Base-by-base conservation (phyloP, 192 early-diverging fungal genomes). In the Mortierella claussenii region DNA sequence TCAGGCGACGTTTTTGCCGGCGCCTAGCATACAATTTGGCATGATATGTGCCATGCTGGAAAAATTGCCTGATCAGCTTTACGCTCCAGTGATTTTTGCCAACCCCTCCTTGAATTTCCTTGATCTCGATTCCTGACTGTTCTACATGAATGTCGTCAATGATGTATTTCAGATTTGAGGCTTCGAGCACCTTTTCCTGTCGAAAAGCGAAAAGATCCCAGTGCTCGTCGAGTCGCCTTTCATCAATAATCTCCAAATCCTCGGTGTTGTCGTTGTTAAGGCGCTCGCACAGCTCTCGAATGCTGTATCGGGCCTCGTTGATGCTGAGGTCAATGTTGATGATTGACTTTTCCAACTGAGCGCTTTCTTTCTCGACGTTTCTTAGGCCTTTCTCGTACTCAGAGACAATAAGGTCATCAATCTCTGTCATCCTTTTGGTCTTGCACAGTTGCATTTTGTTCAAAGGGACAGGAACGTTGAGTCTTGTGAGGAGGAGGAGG, bases 21-120 rank as follows among this genome's bases (percentile, higher is more conserved):
- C 45, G 24, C 58, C 48, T 60, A 10, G 24, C 46, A 20, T 60
- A 60, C 28, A 60, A 21, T 46, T 60, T 60, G 58, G 34, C 58
- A 32, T 49, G 28, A 23, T 46, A 60, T 5, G 18, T 9, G 10
- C 58, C 58, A 5, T 30, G 5, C 8, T 23, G 4, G 45, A 11
- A 60, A 30, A 48, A 31, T 1, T 48, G 2, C 24, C 58, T 12
- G 36, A 43, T 49, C 5, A 60, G 0, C 6, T 8, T 33, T 17
- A 48, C 45, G 4, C 32, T 31, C 58, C 58, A 60, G 31, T 20
- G 31, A 3, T 48, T 31, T 48, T 30, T 18, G 15, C 58, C 58
- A 12, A 7, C 23, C 2, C 58, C 58, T 37, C 58, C 58, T 33
- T 31, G 4, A 9, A 4, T 18, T n/a, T 48, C 28, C 20, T 34